Percentiles rank a stretch among this genome's conserved stretches.
Conservation (phyloP, 1,139 yeast genomes). For the Candida buenavistaensis region DNA sequence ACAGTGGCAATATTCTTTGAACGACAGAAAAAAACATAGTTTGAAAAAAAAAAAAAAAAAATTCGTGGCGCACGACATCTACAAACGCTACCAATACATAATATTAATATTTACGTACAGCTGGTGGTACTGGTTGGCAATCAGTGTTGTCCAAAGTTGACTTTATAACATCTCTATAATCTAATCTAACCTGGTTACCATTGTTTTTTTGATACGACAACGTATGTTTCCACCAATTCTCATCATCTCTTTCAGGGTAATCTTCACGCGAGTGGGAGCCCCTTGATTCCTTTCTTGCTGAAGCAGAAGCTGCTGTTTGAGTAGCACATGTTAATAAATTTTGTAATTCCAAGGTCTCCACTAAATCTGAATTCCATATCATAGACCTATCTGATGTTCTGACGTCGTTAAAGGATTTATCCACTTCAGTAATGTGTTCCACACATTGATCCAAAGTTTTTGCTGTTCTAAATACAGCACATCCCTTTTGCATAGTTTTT, state of each 20-base stretch:
- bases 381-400: conserved; percentile 92
- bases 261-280: conserved; percentile 99
- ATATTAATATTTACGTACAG: conserved; percentile 82
- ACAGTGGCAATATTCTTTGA: conserved; percentile 1
- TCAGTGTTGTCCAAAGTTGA: conserved; percentile 87
- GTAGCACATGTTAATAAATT: conserved; percentile 96
- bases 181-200: conserved; percentile 73
- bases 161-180: conserved; percentile 82
- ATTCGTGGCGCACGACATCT: conserved; percentile 2
- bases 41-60: neutral
- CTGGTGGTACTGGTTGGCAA: conserved; percentile 95
- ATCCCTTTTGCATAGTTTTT: conserved; percentile 93
- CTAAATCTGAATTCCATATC: conserved; percentile 98
- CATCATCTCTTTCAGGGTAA: conserved; percentile 93
- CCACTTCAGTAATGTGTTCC: conserved; percentile 70
- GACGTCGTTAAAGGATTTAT: conserved; percentile 62
- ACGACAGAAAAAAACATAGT: neutral
- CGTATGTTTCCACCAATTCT: conserved; percentile 96
- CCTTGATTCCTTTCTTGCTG: conserved; percentile 94
- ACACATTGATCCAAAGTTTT: conserved; percentile 92
- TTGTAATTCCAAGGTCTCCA: conserved; percentile 93
- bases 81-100: neutral
- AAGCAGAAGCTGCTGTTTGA: conserved; percentile 93
- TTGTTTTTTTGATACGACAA: conserved; percentile 80
- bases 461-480: conserved; percentile 95